These are phyloP conservation scores for Globisporangium barbulae DNA, from an alignment of 352 stramenopile genomes.

Conservation along the genomic window DNA sequence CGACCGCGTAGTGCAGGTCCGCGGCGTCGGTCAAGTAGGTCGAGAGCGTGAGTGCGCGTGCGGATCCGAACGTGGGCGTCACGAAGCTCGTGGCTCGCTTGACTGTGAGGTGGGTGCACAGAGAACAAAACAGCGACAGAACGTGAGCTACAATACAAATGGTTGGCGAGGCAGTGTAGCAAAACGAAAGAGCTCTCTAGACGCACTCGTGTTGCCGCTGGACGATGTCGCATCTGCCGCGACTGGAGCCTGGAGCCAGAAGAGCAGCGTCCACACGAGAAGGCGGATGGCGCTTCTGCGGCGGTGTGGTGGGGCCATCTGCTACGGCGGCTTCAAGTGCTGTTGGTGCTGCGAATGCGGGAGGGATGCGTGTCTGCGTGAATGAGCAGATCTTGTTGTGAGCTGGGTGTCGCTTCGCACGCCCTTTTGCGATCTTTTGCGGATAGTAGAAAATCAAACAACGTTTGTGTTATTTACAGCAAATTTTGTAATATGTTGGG, in stretches of 20 bases:
- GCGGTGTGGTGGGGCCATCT: background rate
- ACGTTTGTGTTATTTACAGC: no score
- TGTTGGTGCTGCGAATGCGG: background rate
- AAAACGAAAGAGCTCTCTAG: background rate
- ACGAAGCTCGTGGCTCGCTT: constrained; percentile 39
- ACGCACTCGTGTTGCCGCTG: constrained; percentile 8
- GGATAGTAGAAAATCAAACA: no score
- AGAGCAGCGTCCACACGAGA: background rate
- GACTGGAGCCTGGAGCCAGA: background rate
- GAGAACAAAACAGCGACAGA: background rate
- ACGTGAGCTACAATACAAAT: background rate
- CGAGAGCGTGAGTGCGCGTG: constrained; percentile 55
- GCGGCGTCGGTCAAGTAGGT: constrained; percentile 71
- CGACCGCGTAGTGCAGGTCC: constrained; percentile 67
- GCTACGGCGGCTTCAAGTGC: background rate
- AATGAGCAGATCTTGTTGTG: background rate
- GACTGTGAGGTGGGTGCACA: background rate
- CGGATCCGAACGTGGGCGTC: constrained; percentile 35
- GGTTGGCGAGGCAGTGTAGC: no score
- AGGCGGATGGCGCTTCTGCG: background rate
- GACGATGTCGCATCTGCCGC: background rate
- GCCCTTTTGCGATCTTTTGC: background rate
- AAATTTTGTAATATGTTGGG: no score
- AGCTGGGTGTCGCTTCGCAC: background rate
- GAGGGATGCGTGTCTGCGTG: background rate